These are phyloP conservation scores for Trichosporon sp. DNA, from an alignment of 1,284 basidiomycete genomes.

Conservation along the genomic window DNA sequence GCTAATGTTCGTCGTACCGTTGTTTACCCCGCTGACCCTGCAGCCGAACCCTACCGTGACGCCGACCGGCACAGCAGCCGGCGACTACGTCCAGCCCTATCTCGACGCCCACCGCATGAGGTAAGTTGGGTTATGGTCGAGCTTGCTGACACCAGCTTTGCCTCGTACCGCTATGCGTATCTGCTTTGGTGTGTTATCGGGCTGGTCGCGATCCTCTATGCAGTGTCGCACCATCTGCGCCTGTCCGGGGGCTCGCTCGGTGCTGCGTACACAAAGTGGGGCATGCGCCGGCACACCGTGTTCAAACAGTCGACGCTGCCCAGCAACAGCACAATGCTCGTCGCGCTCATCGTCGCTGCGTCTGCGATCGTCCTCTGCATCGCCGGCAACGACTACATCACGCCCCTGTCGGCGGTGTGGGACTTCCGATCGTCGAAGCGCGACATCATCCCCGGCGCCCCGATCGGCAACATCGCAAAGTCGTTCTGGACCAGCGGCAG, in stretches of 20 bases:
- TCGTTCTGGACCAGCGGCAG: slow-evolving; percentile 73
- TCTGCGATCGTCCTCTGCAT: slow-evolving; percentile 55
- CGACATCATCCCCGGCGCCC: slow-evolving; percentile 34
- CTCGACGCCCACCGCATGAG: slow-evolving; percentile 3
- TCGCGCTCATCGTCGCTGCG: slow-evolving; percentile 52
- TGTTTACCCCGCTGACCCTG: background rate
- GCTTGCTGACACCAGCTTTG: slow-evolving; percentile 22
- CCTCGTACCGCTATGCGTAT: slow-evolving; percentile 47
- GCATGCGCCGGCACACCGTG: slow-evolving; percentile 32
- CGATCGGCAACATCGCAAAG: slow-evolving; percentile 57
- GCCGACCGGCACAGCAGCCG: background rate
- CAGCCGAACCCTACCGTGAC: background rate
- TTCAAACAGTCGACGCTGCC: slow-evolving; percentile 57
- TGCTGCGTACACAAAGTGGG: slow-evolving; percentile 38
- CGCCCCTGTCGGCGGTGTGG: slow-evolving; percentile 57
- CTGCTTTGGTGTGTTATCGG: slow-evolving; percentile 43
- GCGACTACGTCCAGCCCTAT: background rate
- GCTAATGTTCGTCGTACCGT: background rate
- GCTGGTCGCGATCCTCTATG: slow-evolving; percentile 33
- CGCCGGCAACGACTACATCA: slow-evolving; percentile 70
- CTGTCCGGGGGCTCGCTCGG: slow-evolving; percentile 37
- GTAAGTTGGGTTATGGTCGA: background rate
- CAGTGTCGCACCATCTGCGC: slow-evolving; percentile 42
- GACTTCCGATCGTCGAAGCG: slow-evolving; percentile 32
- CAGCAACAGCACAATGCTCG: slow-evolving; percentile 60